These are phyloP conservation scores for Quillaja saponaria DNA, from an alignment of 306 rosid species.

Conservation along the genomic window DNA sequence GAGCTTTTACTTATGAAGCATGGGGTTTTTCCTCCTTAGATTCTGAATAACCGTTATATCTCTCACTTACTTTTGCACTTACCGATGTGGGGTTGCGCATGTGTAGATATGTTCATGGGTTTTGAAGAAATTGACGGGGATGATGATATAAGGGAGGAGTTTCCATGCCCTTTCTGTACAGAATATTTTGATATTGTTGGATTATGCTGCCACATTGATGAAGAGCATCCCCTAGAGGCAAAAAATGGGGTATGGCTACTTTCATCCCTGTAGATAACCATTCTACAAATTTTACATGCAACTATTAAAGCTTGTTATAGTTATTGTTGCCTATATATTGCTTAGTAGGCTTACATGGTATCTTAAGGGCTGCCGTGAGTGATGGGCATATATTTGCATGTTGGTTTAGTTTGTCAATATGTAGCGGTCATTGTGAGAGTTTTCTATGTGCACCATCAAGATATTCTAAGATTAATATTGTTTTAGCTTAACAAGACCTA, in stretches of 20 bases:
- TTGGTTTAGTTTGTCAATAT: conserved; percentile 2
- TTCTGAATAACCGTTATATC: not conserved
- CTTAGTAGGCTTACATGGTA: conserved; percentile 13
- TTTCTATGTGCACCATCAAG: not conserved
- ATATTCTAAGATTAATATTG: not conserved
- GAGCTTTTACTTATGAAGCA: conserved; percentile 2
- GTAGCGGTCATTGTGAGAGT: not conserved
- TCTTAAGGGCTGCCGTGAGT: not conserved
- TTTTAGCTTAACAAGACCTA: not conserved
- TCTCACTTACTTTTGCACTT: not conserved
- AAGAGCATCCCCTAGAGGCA: conserved; percentile 89
- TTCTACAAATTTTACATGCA: conserved; percentile 5
- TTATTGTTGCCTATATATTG: not conserved
- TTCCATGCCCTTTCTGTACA: conserved; percentile 88
- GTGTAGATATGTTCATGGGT: conserved; percentile 83
- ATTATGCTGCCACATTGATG: conserved; percentile 96
- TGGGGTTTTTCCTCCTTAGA: not conserved
- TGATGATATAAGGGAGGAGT: conserved; percentile 86
- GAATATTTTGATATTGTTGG: conserved; percentile 93
- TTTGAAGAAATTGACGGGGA: conserved; percentile 87
- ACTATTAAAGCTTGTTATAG: conserved; percentile 1
- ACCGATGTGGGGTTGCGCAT: conserved; percentile 26
- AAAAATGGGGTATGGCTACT: conserved; percentile 74
- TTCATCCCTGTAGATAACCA: conserved; percentile 6
- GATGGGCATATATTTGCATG: not conserved